Evolutionary conservation across 2,329 filamentous ascomycete species (phyloP), one percentile per base, ranked within the genome.

Genomic region (Dothistroma pini): DNA sequence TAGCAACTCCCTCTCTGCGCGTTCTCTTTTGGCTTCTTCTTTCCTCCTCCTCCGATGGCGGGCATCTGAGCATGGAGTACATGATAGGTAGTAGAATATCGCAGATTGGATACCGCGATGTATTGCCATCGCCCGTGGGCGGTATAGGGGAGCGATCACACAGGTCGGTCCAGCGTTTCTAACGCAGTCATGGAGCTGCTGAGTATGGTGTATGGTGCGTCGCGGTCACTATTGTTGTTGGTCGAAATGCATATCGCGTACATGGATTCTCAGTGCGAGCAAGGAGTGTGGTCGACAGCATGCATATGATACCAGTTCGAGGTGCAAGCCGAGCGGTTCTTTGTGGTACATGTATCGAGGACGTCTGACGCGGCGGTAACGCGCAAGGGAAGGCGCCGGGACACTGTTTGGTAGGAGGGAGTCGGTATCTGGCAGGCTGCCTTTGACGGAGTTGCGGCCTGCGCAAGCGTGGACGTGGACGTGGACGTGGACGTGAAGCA

Each of bases 81-180:
- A 93, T 59, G 89, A 89, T 62, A 89, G 78, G 67, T 91, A 82
- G 79, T 90, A 91, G 80, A 92, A 93, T 73, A 90, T 78, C 66
- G 88, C 88, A 57, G 89, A 92, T 75, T 91, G 90, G 34, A 91
- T 79, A 70, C 80, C 80, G 63, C 78, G 76, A 57, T 72, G 70
- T 29, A 75, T 56, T 9, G 73, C 71, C 73, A 75, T 74, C 60
- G 57, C 60, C 47, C 35, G 54, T 44, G 22, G n/a, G 41, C 3
- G 41, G 41, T 19, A 6, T 44, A 19, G 56, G 41, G 58, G 25
- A 12, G 11, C 38, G 54, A 25, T 58, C 56, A 55, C 57, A 44
- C 44, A 54, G 47, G 54, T 44, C 14, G 41, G 32, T 25, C 32
- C 32, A 11, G 22, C 35, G 14, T 49, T 22, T 52, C 32, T 57